phyloP scores from a whole-genome alignment of 495 filamentous ascomycete genomes.

The Penicillium waksmanii region DNA sequence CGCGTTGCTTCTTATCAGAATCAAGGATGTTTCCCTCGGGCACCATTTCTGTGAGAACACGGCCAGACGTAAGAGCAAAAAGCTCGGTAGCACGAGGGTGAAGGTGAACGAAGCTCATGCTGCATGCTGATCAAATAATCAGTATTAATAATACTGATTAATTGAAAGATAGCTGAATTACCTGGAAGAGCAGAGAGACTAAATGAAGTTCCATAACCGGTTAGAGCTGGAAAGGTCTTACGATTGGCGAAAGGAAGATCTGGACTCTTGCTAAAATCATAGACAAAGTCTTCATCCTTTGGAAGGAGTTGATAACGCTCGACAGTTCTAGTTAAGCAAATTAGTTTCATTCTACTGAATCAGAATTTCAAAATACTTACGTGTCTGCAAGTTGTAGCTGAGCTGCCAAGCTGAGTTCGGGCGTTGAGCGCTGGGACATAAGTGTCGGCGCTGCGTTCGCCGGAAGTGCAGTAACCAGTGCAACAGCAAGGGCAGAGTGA shows the following conservation, averaged over 20 bases:
- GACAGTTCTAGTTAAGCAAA: slow-evolving; percentile 20
- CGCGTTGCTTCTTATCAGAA: slow-evolving; percentile 28
- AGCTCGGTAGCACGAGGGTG: slow-evolving; percentile 48
- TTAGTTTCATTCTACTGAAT: background rate
- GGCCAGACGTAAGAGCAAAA: slow-evolving; percentile 43
- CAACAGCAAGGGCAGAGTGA: slow-evolving; percentile 9
- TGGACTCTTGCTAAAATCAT: slow-evolving; percentile 40
- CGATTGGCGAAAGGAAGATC: slow-evolving; percentile 20
- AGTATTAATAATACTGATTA: background rate
- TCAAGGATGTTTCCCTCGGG: slow-evolving; percentile 37
- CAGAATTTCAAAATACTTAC: slow-evolving; percentile 12
- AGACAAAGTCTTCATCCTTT: slow-evolving; percentile 43
- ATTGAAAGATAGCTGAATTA: slow-evolving; percentile 31
- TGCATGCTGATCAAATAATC: slow-evolving; percentile 37
- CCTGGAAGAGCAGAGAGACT: slow-evolving; percentile 33
- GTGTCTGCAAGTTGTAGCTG: slow-evolving; percentile 29
- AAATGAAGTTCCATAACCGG: slow-evolving; percentile 23
- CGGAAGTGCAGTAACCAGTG: slow-evolving; percentile 18
- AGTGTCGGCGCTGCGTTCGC: slow-evolving; percentile 23
- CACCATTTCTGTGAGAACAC: slow-evolving; percentile 46
- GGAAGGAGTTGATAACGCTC: slow-evolving; percentile 44
- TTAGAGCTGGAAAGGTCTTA: slow-evolving; percentile 27
- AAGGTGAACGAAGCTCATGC: slow-evolving; percentile 51
- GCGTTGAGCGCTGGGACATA: slow-evolving; percentile 17
- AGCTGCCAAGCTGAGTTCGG: slow-evolving; percentile 31